Percentiles rank a stretch among this genome's conserved stretches.
Evolutionary conservation across 257 asterid genomes (phyloP).

Genomic region (Cordia subcordata): DNA sequence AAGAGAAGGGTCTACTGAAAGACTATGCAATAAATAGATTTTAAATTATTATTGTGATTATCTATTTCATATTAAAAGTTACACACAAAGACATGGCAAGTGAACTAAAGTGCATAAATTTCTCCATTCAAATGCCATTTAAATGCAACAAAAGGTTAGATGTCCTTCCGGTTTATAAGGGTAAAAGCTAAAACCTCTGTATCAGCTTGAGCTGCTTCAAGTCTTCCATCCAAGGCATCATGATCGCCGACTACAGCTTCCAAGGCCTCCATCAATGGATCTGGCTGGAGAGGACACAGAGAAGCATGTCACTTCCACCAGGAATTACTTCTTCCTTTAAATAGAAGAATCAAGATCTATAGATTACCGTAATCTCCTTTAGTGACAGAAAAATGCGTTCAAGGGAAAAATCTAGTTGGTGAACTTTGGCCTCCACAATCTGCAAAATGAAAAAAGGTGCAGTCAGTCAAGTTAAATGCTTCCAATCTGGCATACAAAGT

Average conservation of each 20-base stretch:
- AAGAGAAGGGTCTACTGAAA: too few relatives aligned
- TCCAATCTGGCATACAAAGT: not conserved
- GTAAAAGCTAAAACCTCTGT: conserved; percentile 42
- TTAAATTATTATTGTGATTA: too few relatives aligned
- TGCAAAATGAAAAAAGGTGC: conserved; percentile 25
- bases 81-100: too few relatives aligned
- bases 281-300: conserved; percentile 60
- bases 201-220: conserved; percentile 65
- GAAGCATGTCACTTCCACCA: not conserved
- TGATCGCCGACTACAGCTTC: conserved; percentile 87
- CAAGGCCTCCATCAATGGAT: conserved; percentile 75
- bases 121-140: not conserved
- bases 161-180: conserved; percentile 7
- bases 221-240: conserved; percentile 47
- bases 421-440: conserved; percentile 92
- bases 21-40: too few relatives aligned
- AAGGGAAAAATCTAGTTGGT: conserved; percentile 79
- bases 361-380: conserved; percentile 72
- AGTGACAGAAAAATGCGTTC: conserved; percentile 86
- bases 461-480: not conserved
- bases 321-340: not conserved
- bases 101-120: too few relatives aligned
- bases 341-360: conserved; percentile 8
- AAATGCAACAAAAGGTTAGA: conserved; percentile 2
- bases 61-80: too few relatives aligned